These are phyloP conservation scores for Coprinopsis sp. DNA, from an alignment of 768 basidiomycete genomes.

Conservation along the genomic window DNA sequence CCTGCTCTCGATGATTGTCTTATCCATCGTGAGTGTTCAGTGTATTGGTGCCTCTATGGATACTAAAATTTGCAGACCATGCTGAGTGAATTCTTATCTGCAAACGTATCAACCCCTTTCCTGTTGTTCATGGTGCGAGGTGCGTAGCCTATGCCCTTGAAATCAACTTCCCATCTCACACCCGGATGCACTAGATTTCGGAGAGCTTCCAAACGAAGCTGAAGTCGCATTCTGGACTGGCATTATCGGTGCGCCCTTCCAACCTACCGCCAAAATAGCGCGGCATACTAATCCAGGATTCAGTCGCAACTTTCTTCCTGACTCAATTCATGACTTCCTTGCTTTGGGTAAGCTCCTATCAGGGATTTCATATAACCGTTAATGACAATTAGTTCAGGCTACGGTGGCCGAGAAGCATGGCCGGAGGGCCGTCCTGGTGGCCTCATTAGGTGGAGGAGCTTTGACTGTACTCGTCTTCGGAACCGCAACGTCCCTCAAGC, in stretches of 20 bases:
- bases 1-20: conserved; percentile 80
- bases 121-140: conserved; percentile 94
- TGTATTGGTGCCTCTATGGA: not conserved
- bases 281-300: conserved; percentile 13
- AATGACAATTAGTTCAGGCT: conserved; percentile 43
- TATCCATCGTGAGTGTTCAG: conserved; percentile 66
- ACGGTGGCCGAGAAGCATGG: conserved; percentile 94
- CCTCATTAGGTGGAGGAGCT: conserved; percentile 83
- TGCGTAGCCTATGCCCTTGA: conserved; percentile 18
- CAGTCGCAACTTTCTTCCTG: conserved; percentile 84
- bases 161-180: conserved; percentile 6
- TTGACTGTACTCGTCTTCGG: conserved; percentile 75
- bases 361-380: conserved; percentile 3
- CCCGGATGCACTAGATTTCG: conserved; percentile 47
- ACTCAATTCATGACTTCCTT: conserved; percentile 95
- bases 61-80: conserved; percentile 56
- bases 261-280: conserved; percentile 5
- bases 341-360: conserved; percentile 63
- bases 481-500: conserved; percentile 65
- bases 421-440: conserved; percentile 73
- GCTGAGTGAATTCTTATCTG: conserved; percentile 91
- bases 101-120: conserved; percentile 90
- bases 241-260: conserved; percentile 59
- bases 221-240: conserved; percentile 90
- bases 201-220: conserved; percentile 69